Conservation (phyloP, 805 yeast genomes). For the Tetrapisispora namnaoensis region DNA sequence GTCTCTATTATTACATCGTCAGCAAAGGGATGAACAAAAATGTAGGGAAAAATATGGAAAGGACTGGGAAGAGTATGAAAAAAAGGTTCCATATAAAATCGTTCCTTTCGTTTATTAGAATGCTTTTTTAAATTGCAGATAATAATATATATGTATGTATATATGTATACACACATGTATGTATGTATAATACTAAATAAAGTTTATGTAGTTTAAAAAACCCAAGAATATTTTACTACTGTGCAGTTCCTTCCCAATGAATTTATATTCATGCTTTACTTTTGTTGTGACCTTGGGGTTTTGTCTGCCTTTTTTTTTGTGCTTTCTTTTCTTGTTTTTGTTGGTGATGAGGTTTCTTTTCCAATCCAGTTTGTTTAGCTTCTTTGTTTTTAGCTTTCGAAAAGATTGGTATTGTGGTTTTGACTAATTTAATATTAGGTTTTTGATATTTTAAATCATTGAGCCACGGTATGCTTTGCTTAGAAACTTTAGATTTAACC, state of each 20-base stretch:
- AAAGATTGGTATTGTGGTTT: conserved; percentile 14
- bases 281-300: background rate
- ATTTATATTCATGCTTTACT: background rate
- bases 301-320: background rate
- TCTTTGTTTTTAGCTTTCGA: conserved; percentile 2
- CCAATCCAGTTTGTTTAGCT: background rate
- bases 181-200: background rate
- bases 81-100: conserved; percentile 76
- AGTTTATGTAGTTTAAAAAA: too few species aligned
- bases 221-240: background rate
- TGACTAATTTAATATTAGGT: conserved; percentile 14
- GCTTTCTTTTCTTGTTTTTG: background rate
- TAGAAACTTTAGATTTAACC: conserved; percentile 11
- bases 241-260: background rate
- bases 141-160: background rate
- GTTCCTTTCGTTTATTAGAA: conserved; percentile 73
- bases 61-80: conserved; percentile 77
- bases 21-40: conserved; percentile 82
- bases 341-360: background rate
- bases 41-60: conserved; percentile 80
- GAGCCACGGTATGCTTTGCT: conserved; percentile 21
- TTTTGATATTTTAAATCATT: conserved; percentile 11
- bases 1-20: conserved; percentile 75
- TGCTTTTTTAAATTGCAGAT: background rate
- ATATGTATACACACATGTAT: conserved; percentile 3